Evolutionary conservation across 108 stramenopile genomes (phyloP).

Genomic region (Licmophora abbreviata): DNA sequence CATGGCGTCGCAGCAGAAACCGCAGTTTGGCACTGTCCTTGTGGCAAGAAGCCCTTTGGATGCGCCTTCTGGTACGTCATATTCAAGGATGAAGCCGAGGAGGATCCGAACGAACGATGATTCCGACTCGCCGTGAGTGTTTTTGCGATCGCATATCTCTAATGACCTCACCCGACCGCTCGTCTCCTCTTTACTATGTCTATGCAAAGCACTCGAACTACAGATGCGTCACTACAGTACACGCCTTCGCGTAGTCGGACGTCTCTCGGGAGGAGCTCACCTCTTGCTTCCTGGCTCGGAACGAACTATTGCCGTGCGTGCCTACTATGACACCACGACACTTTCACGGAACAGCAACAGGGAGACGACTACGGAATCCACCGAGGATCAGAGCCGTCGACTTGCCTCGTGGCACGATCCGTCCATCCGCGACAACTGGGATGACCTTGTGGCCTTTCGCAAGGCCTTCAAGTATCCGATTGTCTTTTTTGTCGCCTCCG

Average conservation of each 20-base stretch:
- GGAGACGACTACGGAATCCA: too few species aligned
- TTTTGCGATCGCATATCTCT: neutral
- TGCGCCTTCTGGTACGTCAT: slow-evolving; percentile 4
- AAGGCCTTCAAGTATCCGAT: slow-evolving; percentile 35
- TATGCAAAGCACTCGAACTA: slow-evolving; percentile 30
- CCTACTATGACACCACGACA: too few species aligned
- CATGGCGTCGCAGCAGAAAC: too few species aligned
- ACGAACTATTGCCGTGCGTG: slow-evolving; percentile 21
- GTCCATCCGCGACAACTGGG: slow-evolving; percentile 2
- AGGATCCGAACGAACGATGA: too few species aligned
- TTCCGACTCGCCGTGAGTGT: neutral
- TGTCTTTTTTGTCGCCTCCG: slow-evolving; percentile 29
- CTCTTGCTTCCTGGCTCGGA: slow-evolving; percentile 41
- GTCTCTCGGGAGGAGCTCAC: slow-evolving; percentile 36
- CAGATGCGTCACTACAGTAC: slow-evolving; percentile 27
- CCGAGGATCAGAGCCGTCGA: too few species aligned
- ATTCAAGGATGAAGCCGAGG: too few species aligned
- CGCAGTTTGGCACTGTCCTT: slow-evolving; percentile 4
- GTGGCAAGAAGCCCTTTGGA: slow-evolving; percentile 4
- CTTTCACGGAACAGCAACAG: too few species aligned
- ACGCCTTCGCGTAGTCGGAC: slow-evolving; percentile 45
- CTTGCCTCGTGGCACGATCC: slow-evolving; percentile 1
- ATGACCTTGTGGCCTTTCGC: slow-evolving; percentile 30
- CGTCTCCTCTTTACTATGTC: neutral
- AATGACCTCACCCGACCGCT: neutral